Conservation (phyloP, 441 rosid genomes). For the California macrophylla region DNA sequence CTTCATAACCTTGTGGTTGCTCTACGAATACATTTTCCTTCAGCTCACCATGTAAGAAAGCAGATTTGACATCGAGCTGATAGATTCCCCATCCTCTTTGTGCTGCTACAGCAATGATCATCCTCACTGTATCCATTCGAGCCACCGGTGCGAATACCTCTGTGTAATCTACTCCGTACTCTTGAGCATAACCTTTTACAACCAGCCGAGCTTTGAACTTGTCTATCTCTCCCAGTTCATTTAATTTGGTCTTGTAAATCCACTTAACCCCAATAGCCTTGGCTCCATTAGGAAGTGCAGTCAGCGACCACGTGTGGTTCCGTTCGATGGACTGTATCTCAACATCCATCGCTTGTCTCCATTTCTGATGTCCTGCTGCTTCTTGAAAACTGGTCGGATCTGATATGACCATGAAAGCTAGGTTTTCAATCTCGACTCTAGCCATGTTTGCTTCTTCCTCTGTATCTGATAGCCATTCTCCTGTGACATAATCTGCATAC, state of each 20-base stretch:
- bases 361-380: not conserved
- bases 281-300: not conserved
- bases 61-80: slow-evolving; percentile 1
- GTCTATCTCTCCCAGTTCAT: too few species aligned
- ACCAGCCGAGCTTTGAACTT: too few species aligned
- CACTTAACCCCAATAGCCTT: not conserved
- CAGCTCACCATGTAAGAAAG: not conserved
- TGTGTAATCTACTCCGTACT: too few species aligned
- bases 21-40: not conserved
- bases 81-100: not conserved
- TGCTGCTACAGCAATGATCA: not conserved
- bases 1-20: not conserved
- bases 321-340: not conserved
- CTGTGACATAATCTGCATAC: too few species aligned
- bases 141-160: not conserved
- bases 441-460: too few species aligned
- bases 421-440: too few species aligned
- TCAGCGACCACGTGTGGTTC: not conserved
- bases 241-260: not conserved
- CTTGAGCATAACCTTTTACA: too few species aligned
- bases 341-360: not conserved
- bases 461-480: too few species aligned
- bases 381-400: not conserved
- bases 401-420: too few species aligned
- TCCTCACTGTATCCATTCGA: not conserved